Evolutionary conservation across 257 asterid species (phyloP), one percentile per base, ranked within the genome.

Genomic region (Osmanthus fragrans): DNA sequence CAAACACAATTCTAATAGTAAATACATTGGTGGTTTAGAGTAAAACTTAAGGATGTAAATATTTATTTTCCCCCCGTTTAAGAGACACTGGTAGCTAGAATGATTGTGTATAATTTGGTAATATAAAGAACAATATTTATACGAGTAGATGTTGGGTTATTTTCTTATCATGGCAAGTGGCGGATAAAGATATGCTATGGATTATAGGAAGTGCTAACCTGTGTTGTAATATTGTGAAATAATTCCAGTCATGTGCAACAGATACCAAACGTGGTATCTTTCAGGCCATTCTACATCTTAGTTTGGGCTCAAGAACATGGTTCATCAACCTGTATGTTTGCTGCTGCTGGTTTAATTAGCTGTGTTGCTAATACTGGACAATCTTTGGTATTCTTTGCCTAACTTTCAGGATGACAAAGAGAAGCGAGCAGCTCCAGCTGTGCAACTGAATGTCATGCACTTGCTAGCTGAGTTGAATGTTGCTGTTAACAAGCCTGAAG

Each of bases 381-480:
- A 36, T 77, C 70, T 25, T 78, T 66, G 65, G 76, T 79, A n/a
- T 73, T 74, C 54, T 69, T 66, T 73, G 75, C 77, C 54, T 76
- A 83, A 84, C 78, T 88, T 77, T 82, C 89, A 93, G 97, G 94
- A 86, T 72, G 99, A 88, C 60, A 90, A 88, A 84, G 98, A 88
- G 82, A 96, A 85, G 84, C 96, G 64, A 65, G 82, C 84, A 74
- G 88, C 90, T 86, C 92, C 98, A 76, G 87, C 94, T 67, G 78
- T 89, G 84, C 98, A 96, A 87, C 89, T 96, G 81, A 93, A 93
- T 71, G 82, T 90, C 85, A 96, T 96, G 84, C 92, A 84, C 79
- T 86, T 96, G 82, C 85, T 87, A 56, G 89, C 91, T 66, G 82
- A 87, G 76, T 72, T 87, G 76, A 85, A 83, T 75, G 80, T 80